Base-by-base conservation (phyloP, 352 stramenopile genomes). In the Phytopythium oedochilum region DNA sequence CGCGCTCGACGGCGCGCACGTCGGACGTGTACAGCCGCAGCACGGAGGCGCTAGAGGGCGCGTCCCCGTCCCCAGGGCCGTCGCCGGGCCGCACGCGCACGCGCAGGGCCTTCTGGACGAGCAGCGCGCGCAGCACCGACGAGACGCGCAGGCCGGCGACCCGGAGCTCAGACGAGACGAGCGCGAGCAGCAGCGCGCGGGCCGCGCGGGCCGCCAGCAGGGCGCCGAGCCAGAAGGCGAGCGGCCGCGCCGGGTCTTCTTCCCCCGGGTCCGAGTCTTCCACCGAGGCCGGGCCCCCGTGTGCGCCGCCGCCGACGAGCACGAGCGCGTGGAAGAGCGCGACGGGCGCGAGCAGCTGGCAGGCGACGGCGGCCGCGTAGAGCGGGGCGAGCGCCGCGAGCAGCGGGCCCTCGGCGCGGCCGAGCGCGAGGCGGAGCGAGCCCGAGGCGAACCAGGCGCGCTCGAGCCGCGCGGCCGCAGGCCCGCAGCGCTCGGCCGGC, bases 21-120 rank as follows among this genome's bases (percentile, higher is more conserved):
- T 90, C 83, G 15, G 73, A 68, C 9, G 71, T 74, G 65, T 88
- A 90, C 25, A 86, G 64, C 58, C 75, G 70, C 43, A 71, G 56
- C 28, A 90, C 20, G 77, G 9, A 17, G 22, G 22, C 23, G 23
- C 22, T 20, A 7, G 40, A 20, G 20, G 20, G n/a, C 9, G 6
- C 70, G 40, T 71, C 68, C 18, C 66, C 71, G 8, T 64, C 61
- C 18, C 63, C 62, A 17, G 64, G 59, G 18, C 58, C 60, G 18
- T 73, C 63, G 5, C 60, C 18, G 18, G 36, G 18, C 15, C 36
- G 36, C 15, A 47, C 3, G 53, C 59, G 67, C 12, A 91, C 66
- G 0, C 77, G 65, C 44, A 90, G 58, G 25, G 78, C 71, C 59
- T 91, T 90, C 59, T 87, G 80, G 59, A 89, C 86, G 3, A 93